Base-by-base conservation (phyloP, 768 basidiomycete species). In the Floccularia luteovirens region DNA sequence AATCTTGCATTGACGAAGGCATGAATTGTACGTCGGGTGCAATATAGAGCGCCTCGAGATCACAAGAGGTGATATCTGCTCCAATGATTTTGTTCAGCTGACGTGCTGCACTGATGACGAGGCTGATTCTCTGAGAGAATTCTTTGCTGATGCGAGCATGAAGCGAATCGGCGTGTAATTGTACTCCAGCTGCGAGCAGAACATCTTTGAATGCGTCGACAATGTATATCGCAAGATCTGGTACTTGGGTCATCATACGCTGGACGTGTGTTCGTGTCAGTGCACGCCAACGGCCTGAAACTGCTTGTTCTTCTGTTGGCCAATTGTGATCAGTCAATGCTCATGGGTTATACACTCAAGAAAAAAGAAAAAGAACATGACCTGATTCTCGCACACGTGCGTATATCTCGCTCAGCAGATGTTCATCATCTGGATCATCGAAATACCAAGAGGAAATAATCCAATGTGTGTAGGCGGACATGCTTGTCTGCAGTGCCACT, bases 71-170 rank as follows among this genome's bases (percentile, higher is more conserved):
- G 32, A 82, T 62, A 38, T 72, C 73, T 53, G 78, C 74, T 1
- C 79, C 79, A 36, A 79, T 66, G 7, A 69, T 70, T 52, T 71
- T 76, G 48, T 79, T 77, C 43, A 81, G 56, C 5, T 61, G 63
- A 42, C 73, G 59, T 2, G 78, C 72, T 3, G 64, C 51, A n/a
- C 64, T 60, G 24, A 72, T 64, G 23, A 79, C 59, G 10, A 59
- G 50, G 12, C 51, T 48, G 19, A 79, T 58, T 11, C 65, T 64
- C 0, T 63, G 65, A 1, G 59, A 56, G 46, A 79, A 79, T 20
- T 61, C 63, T 3, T 58, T 49, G 5, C 58, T 55, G 37, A 79
- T 56, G 3, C 60, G 57, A 3, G 66, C 60, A 14, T 62, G 59
- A 3, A 74, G 52, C 11, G 57, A 52, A 11, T 51, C 44, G 31